Conservation (phyloP, 139 green algal species). For the Chlamydomonas applanata region DNA sequence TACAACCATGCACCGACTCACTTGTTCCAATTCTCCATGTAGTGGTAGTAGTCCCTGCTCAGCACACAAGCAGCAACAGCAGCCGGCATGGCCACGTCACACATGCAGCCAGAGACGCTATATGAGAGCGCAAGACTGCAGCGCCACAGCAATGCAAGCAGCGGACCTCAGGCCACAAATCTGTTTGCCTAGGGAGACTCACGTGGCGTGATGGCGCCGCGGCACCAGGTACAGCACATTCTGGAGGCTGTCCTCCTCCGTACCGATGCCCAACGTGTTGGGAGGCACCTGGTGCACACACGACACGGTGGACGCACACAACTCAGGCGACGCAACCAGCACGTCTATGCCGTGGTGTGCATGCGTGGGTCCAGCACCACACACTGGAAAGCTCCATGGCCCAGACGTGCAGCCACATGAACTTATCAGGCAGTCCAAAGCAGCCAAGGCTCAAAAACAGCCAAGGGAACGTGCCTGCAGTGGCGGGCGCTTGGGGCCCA, state of each 20-base stretch:
- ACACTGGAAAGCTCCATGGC: too few species aligned
- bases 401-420: neutral
- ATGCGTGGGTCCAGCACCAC: too few species aligned
- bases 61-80: neutral
- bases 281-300: slow-evolving; percentile 18
- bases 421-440: neutral
- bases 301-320: neutral
- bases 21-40: slow-evolving; percentile 40
- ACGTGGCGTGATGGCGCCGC: slow-evolving; percentile 7
- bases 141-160: neutral
- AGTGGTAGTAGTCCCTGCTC: slow-evolving; percentile 31
- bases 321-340: too few species aligned
- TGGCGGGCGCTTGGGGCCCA: slow-evolving; percentile 30
- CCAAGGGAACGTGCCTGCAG: slow-evolving; percentile 18
- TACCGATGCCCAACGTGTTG: slow-evolving; percentile 29
- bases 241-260: slow-evolving; percentile 49
- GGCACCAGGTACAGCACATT: slow-evolving; percentile 46
- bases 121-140: neutral
- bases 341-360: too few species aligned
- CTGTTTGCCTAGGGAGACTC: too few species aligned
- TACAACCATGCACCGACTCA: neutral
- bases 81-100: too few species aligned
- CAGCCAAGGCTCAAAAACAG: neutral
- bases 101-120: too few species aligned
- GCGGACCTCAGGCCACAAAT: too few species aligned